Evolutionary conservation across 306 rosid genomes (phyloP), one percentile per base, ranked within the genome.

Genomic region (Prunus padus): DNA sequence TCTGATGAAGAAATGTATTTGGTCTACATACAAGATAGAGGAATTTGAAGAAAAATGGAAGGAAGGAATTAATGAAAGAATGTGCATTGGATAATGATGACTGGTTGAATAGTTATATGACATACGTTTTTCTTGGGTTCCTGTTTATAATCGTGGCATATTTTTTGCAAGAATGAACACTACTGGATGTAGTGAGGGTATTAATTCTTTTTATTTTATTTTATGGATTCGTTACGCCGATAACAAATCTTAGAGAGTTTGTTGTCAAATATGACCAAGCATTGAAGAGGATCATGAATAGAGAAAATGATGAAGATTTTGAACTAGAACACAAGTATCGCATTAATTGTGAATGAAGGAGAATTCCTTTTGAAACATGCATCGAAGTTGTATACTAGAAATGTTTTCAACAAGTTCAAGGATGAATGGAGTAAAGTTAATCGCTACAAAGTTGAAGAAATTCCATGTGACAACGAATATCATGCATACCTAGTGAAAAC

Each of bases 301-400:
- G 20, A 37, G 44, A 65, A 65, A n/a, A 11, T 65, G 69, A 65
- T 44, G 72, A 67, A 67, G 52, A 67, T 16, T 67, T 67, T 67
- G 30, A 67, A 45, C 3, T 19, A 16, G 19, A 67, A 19, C 72
- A 67, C 18, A 67, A 44, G 55, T 40, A 3, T 18, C 20, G 33
- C 42, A 67, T 40, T 67, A 33, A 67, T 40, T 67, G 55, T 67
- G 5, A 33, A 67, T 67, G 72, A 23, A 6, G 13, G 16, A 4
- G 72, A 44, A 19, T 44, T 67, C 42, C 16, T 67, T 67, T 67
- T 20, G 33, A 67, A 67, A 67, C 54, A 67, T 67, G 72, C 55
- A 9, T 8, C 33, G 3, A 33, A 33, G 8, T 33, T 33, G 0
- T 33, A 33, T 5, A 33, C 37, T 5, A 33, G 37, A 33, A 33